Evolutionary conservation across 306 rosid genomes (phyloP).

Genomic region (Cucurbita pepo): DNA sequence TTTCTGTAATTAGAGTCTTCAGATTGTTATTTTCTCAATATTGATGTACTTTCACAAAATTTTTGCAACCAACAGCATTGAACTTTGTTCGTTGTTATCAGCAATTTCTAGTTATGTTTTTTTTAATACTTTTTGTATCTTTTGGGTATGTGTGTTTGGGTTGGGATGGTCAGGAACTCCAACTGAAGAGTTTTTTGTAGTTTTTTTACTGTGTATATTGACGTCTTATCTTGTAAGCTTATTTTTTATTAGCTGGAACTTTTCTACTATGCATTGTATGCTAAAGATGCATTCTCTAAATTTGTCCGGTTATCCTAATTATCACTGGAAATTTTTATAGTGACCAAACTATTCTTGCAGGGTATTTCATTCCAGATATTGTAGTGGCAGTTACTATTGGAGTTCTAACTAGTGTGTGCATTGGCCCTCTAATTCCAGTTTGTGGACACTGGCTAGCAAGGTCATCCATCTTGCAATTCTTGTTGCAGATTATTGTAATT

Average conservation of each 20-base stretch:
- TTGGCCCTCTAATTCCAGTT: slow-evolving; percentile 74
- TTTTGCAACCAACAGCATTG: background rate
- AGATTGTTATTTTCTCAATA: background rate
- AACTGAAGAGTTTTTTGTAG: background rate
- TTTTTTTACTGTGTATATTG: background rate
- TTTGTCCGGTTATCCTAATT: background rate
- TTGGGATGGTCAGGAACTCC: background rate
- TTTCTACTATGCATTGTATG: background rate
- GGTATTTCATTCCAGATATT: slow-evolving; percentile 59
- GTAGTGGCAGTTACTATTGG: slow-evolving; percentile 68
- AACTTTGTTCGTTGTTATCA: background rate
- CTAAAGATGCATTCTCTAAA: background rate
- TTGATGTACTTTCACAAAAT: background rate
- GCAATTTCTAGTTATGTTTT: background rate
- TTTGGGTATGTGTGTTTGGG: background rate
- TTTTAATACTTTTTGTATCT: background rate
- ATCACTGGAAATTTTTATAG: slow-evolving; percentile 6
- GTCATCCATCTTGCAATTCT: slow-evolving; percentile 56
- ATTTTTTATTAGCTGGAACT: background rate
- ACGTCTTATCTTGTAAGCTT: background rate
- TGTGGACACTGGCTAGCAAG: slow-evolving; percentile 77
- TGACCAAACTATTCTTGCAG: slow-evolving; percentile 27
- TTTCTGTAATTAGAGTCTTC: background rate
- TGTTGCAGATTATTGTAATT: slow-evolving; percentile 58
- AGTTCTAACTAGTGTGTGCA: slow-evolving; percentile 56